Base-by-base conservation (phyloP, 768 basidiomycete genomes). In the Suillus tomentosus region DNA sequence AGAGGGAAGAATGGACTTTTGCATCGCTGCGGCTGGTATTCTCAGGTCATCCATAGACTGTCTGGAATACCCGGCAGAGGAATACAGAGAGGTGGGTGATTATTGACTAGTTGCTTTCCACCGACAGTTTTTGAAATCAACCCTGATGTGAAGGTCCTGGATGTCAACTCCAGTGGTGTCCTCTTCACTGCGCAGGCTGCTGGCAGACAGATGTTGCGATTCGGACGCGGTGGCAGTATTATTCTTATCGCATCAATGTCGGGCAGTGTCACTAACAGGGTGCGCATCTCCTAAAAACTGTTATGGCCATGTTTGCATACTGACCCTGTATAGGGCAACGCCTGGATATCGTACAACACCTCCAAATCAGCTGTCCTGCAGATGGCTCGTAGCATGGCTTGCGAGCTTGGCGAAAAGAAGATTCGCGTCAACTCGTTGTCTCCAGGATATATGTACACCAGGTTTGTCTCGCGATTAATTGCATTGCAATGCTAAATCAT, bases 301-400 rank as follows among this genome's bases (percentile, higher is more conserved):
- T 6, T 24, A 7, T 13, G 37, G 58, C n/a, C n/a, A 42, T 31
- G 14, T 53, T 39, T 45, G 55, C 43, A 53, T 62, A 56, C 27
- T 62, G 22, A 61, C 65, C 65, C 22, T 62, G 22, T 19, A 10
- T 67, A 90, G 90, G 89, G 86, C 67, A 88, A 90, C 67, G 83
- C 86, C 2, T 91, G 88, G 89, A 83, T 87, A 58, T 84, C 88
- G 15, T 92, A 92, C 76, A 91, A 92, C 75, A 81, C 84, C 55
- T 89, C 87, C 78, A 92, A 93, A 76, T 84, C 87, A 1, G 91
- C 87, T 5, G 89, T 93, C 19, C 75, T 92, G 50, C 91, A 93
- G 76, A 91, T 91, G 89, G 86, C 80, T 5, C 84, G 91, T 48
- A 90, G 88, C 72, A 88, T 93, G 89, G 91, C 91, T 4, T 91